phyloP scores from a whole-genome alignment of 2,329 filamentous ascomycete species.

The Trichoderma atrobrunneum region DNA sequence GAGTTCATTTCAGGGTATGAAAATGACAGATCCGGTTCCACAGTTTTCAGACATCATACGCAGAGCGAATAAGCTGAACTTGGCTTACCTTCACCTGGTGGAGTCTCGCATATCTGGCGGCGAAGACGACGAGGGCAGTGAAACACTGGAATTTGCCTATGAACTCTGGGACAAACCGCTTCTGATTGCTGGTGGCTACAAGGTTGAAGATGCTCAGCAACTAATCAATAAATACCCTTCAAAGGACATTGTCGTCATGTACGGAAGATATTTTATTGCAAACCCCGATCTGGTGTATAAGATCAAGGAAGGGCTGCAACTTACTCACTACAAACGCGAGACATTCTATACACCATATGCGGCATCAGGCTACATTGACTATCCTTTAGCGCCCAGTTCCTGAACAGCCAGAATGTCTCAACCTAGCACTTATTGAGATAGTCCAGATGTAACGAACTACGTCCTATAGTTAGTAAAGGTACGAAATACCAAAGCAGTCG shows the following conservation, averaged over 20 bases:
- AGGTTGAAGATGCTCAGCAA: slow-evolving; percentile 22
- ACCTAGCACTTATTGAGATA: neutral
- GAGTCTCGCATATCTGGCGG: neutral
- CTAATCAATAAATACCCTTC: slow-evolving; percentile 24
- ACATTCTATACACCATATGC: slow-evolving; percentile 28
- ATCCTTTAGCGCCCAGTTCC: slow-evolving; percentile 10
- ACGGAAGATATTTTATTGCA: slow-evolving; percentile 31
- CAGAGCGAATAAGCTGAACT: slow-evolving; percentile 23
- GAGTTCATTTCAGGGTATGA: slow-evolving; percentile 30
- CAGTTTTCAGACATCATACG: slow-evolving; percentile 30
- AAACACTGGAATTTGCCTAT: slow-evolving; percentile 30
- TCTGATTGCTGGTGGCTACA: slow-evolving; percentile 30
- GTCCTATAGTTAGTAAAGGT: neutral
- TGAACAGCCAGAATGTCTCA: neutral
- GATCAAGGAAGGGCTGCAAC: slow-evolving; percentile 26
- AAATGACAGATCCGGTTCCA: slow-evolving; percentile 29
- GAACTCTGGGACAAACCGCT: slow-evolving; percentile 29
- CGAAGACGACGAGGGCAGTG: slow-evolving; percentile 19
- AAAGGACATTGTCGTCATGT: slow-evolving; percentile 24
- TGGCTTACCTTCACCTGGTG: neutral
- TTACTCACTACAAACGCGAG: slow-evolving; percentile 28
- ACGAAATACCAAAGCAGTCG: neutral
- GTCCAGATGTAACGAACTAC: neutral
- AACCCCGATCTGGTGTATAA: slow-evolving; percentile 33
- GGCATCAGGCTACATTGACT: slow-evolving; percentile 19